Evolutionary conservation across 495 filamentous ascomycete species (phyloP).

Genomic region (Penicillium longicatenatum): DNA sequence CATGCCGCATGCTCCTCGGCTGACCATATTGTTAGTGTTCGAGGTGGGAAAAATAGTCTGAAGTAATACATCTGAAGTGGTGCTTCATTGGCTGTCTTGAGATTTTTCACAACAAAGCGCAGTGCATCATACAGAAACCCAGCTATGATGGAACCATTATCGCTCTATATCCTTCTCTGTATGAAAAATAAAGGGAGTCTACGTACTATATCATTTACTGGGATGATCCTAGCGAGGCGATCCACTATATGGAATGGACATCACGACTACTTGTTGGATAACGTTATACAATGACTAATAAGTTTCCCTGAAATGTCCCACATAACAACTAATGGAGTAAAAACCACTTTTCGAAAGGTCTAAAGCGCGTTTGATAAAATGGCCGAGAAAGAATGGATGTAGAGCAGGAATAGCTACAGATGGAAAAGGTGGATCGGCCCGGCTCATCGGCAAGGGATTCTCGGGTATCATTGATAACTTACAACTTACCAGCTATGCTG

Average conservation of each 20-base stretch:
- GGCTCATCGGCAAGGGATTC: no score
- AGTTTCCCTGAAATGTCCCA: no score
- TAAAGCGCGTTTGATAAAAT: no score
- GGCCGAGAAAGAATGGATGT: no score
- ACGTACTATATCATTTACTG: conserved; percentile 5
- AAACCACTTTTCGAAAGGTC: background rate
- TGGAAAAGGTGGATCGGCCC: no score
- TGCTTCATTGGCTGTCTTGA: background rate
- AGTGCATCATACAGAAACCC: background rate
- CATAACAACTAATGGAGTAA: no score
- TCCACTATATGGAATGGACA: conserved; percentile 22
- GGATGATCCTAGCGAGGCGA: background rate
- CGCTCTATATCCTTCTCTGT: conserved; percentile 2
- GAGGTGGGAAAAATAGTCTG: background rate
- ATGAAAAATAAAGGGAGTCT: background rate
- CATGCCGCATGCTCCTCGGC: no score
- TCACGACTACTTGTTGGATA: conserved; percentile 18
- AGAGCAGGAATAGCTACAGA: no score
- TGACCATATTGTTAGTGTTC: background rate
- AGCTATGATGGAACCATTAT: conserved; percentile 16
- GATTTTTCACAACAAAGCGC: conserved; percentile 6
- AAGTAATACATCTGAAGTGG: background rate
- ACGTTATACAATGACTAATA: conserved; percentile 17
- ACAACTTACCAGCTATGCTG: background rate
- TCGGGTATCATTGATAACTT: no score